Evolutionary conservation across 345 rosid genomes (phyloP).

Genomic region (Populus simonii): DNA sequence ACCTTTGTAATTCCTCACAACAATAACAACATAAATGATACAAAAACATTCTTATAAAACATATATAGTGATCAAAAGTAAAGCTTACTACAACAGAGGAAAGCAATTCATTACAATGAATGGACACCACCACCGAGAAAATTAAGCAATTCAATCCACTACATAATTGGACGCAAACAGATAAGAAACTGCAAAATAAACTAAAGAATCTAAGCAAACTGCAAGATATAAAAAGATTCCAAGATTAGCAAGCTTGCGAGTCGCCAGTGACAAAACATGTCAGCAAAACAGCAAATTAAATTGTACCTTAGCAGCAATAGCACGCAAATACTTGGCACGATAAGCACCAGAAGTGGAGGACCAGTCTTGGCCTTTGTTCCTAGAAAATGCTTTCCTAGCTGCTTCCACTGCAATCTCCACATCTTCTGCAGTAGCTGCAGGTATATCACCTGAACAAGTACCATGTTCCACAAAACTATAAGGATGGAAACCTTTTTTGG

Average conservation of each 20-base stretch:
- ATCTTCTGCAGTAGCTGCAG: conserved; percentile 92
- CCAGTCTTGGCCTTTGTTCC: conserved; percentile 84
- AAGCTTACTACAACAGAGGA: not conserved
- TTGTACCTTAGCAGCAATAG: conserved; percentile 89
- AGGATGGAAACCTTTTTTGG: not conserved
- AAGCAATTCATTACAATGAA: not conserved
- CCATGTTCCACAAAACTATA: conserved; percentile 6
- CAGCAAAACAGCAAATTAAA: not conserved
- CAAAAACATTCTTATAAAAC: not conserved
- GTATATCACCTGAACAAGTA: conserved; percentile 65
- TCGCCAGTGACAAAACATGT: not conserved
- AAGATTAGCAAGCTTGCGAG: not conserved
- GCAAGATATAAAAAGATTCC: not conserved
- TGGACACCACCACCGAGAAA: not conserved
- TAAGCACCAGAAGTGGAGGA: conserved; percentile 67
- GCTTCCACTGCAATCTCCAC: conserved; percentile 88
- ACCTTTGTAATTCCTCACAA: not conserved
- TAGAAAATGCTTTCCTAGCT: conserved; percentile 66
- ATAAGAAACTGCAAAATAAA: not conserved
- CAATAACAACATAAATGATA: not conserved
- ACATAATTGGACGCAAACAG: too few relatives aligned
- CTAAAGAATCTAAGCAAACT: not conserved
- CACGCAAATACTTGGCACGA: conserved; percentile 90
- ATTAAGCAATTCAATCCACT: not conserved
- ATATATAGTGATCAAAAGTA: not conserved